Percentiles rank a stretch among this genome's conserved stretches.
These are phyloP conservation scores for Patellaria atrata DNA, from an alignment of 495 filamentous ascomycete species.

Conservation along the genomic window DNA sequence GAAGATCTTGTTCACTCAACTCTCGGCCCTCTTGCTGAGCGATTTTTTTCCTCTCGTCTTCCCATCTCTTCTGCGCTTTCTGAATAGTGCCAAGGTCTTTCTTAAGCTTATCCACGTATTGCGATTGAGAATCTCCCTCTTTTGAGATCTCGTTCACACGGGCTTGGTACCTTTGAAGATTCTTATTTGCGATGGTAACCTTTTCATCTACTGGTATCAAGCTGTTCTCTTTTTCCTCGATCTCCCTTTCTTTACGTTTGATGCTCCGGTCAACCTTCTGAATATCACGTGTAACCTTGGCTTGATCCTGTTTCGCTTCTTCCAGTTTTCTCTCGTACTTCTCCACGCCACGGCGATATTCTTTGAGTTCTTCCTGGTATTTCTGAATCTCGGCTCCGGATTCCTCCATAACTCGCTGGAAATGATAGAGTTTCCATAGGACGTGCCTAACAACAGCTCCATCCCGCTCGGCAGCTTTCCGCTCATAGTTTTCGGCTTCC, in stretches of 20 bases:
- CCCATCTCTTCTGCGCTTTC: conserved; percentile 82
- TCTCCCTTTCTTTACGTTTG: conserved; percentile 71
- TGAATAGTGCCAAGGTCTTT: conserved; percentile 72
- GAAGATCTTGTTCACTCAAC: conserved; percentile 70
- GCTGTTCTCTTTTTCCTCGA: conserved; percentile 71
- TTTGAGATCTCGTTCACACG: conserved; percentile 57
- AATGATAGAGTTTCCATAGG: conserved; percentile 93
- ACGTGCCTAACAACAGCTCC: conserved; percentile 88
- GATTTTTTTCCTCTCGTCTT: conserved; percentile 67
- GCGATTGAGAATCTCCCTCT: conserved; percentile 55
- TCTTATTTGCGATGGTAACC: conserved; percentile 61
- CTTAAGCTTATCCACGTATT: conserved; percentile 51
- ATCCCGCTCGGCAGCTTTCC: conserved; percentile 78
- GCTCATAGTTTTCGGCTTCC: conserved; percentile 82
- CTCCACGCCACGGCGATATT: conserved; percentile 75
- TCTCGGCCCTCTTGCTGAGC: conserved; percentile 76
- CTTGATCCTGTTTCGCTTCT: conserved; percentile 73
- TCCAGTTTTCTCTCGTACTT: conserved; percentile 72
- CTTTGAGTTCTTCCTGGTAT: conserved; percentile 92
- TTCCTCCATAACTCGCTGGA: conserved; percentile 82
- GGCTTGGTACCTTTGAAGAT: conserved; percentile 48
- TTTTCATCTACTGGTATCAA: conserved; percentile 88
- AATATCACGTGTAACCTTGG: conserved; percentile 64
- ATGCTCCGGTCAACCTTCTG: conserved; percentile 69
- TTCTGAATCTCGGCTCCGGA: conserved; percentile 83